Conservation (phyloP, 192 early-diverging fungal genomes). For the Backusella psychrophila region DNA sequence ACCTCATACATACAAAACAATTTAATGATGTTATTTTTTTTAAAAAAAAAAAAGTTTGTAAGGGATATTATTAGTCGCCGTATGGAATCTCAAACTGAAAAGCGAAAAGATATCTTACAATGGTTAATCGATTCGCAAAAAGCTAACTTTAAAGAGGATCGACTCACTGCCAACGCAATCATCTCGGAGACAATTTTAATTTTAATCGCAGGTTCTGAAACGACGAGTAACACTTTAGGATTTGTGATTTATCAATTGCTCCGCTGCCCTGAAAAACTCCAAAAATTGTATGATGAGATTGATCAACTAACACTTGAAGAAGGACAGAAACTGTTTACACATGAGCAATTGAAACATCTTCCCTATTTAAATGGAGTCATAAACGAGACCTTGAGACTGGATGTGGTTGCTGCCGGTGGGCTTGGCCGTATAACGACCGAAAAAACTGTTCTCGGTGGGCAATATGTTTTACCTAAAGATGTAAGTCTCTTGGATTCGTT, state of each 20-base stretch:
- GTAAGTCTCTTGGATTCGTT: not conserved
- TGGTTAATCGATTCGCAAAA: slow-evolving; percentile 38
- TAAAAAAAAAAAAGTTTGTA: slow-evolving; percentile 16
- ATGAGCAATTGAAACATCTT: slow-evolving; percentile 32
- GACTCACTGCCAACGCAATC: slow-evolving; percentile 11
- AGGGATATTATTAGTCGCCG: slow-evolving; percentile 19
- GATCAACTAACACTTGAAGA: slow-evolving; percentile 26
- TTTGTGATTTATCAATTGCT: slow-evolving; percentile 43
- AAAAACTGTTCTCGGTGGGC: slow-evolving; percentile 19
- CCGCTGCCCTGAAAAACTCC: slow-evolving; percentile 38
- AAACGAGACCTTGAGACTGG: slow-evolving; percentile 36
- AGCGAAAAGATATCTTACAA: slow-evolving; percentile 42
- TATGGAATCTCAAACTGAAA: not conserved
- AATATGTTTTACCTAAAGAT: slow-evolving; percentile 26
- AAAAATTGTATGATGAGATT: slow-evolving; percentile 39
- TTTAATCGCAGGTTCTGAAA: slow-evolving; percentile 38
- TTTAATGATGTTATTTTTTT: not conserved
- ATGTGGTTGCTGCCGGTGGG: slow-evolving; percentile 25
- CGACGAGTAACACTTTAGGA: slow-evolving; percentile 42
- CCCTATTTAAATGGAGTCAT: slow-evolving; percentile 42
- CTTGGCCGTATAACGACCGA: slow-evolving; percentile 14
- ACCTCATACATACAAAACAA: not conserved
- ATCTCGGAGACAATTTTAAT: slow-evolving; percentile 25
- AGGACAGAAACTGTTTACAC: slow-evolving; percentile 17
- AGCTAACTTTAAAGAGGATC: slow-evolving; percentile 24